phyloP scores from a whole-genome alignment of 2,329 filamentous ascomycete genomes.

The Colletotrichum sp. region DNA sequence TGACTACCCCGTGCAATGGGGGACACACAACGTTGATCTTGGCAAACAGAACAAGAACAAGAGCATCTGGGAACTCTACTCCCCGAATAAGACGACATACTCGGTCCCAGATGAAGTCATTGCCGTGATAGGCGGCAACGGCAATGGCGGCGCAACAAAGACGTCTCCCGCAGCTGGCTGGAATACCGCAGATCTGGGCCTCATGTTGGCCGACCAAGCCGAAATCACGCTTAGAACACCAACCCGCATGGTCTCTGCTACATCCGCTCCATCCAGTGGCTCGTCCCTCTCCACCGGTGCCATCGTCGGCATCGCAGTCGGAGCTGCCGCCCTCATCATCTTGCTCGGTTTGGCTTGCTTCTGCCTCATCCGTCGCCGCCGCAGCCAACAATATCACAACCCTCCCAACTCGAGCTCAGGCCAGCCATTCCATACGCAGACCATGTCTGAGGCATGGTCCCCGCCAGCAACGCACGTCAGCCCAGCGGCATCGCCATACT shows the following conservation, averaged over 20 bases:
- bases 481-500: constrained; percentile 8
- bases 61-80: constrained; percentile 56
- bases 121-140: constrained; percentile 54
- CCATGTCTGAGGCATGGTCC: constrained; percentile 21
- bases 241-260: constrained; percentile 46
- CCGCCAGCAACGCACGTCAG: constrained; percentile 10
- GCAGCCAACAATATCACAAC: not conserved
- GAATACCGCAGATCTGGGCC: constrained; percentile 52
- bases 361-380: constrained; percentile 36
- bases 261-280: not conserved
- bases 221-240: constrained; percentile 51
- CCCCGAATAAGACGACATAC: constrained; percentile 55
- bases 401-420: not conserved
- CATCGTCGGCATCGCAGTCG: constrained; percentile 49
- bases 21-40: constrained; percentile 61
- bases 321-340: constrained; percentile 32
- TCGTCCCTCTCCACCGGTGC: constrained; percentile 39
- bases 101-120: constrained; percentile 58
- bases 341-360: constrained; percentile 23
- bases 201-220: constrained; percentile 59
- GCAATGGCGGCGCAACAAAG: constrained; percentile 58
- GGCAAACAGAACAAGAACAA: constrained; percentile 52
- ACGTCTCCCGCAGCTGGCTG: constrained; percentile 55
- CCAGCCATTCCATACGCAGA: constrained; percentile 4
- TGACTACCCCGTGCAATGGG: constrained; percentile 58